A percentile compares a stretch with the other conserved stretches of the same genome.
Conservation (phyloP, 768 basidiomycete species). For the Chiua virens region DNA sequence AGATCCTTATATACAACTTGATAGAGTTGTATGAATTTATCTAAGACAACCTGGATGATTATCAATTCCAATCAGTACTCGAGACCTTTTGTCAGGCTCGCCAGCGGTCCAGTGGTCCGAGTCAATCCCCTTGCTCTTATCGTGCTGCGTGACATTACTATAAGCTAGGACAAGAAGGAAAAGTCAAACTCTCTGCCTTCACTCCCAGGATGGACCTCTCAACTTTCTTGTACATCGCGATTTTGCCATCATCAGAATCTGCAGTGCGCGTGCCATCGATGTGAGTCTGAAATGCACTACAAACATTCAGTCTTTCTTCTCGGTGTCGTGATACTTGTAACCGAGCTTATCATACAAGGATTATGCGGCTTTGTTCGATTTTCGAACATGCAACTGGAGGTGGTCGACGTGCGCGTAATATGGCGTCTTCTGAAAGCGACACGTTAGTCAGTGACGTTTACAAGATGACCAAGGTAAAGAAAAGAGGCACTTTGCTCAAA, state of each 20-base stretch:
- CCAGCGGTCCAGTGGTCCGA: too few relatives aligned
- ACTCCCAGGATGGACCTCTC: too few relatives aligned
- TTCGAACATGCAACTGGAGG: slow-evolving; percentile 31
- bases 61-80: too few relatives aligned
- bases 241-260: slow-evolving; percentile 30
- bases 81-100: too few relatives aligned
- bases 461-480: not conserved
- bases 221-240: too few relatives aligned
- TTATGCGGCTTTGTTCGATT: slow-evolving; percentile 25
- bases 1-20: too few relatives aligned
- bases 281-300: not conserved
- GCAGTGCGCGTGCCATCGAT: not conserved
- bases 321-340: slow-evolving; percentile 15
- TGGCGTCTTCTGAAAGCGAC: slow-evolving; percentile 22
- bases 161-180: too few relatives aligned
- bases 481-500: slow-evolving; percentile 21
- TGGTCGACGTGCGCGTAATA: slow-evolving; percentile 20
- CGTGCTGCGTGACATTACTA: too few relatives aligned
- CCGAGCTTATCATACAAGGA: slow-evolving; percentile 27
- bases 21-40: too few relatives aligned
- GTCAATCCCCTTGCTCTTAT: too few relatives aligned
- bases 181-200: too few relatives aligned
- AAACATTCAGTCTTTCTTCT: slow-evolving; percentile 25
- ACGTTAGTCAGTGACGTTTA: not conserved
- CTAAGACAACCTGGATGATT: too few relatives aligned